phyloP scores from a whole-genome alignment of 768 basidiomycete genomes.

The Russula lepida region DNA sequence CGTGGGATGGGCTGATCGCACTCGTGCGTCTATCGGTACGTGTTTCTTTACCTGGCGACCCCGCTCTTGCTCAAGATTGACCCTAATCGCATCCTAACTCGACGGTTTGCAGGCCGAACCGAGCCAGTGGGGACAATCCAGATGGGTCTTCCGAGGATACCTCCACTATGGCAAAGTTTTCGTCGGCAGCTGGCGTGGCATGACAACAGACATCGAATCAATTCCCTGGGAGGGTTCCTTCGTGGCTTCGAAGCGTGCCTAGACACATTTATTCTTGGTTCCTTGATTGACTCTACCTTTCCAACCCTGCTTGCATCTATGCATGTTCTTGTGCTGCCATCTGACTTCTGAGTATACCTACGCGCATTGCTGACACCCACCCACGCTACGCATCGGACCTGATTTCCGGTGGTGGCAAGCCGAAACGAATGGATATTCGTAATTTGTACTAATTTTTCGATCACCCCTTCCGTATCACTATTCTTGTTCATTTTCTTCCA shows the following conservation, averaged over 20 bases:
- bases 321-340: background rate
- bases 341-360: constrained; percentile 12
- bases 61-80: background rate
- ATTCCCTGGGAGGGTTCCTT: constrained; percentile 59
- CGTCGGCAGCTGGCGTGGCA: constrained; percentile 63
- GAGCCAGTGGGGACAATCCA: constrained; percentile 13
- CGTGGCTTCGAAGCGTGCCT: constrained; percentile 41
- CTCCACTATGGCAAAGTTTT: constrained; percentile 55
- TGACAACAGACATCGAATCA: constrained; percentile 36
- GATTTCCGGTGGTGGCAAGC: background rate
- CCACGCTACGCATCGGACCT: background rate
- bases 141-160: constrained; percentile 60
- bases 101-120: constrained; percentile 12
- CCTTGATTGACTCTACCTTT: background rate
- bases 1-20: constrained; percentile 33
- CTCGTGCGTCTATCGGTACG: constrained; percentile 28
- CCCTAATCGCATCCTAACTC: background rate
- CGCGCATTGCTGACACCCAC: background rate
- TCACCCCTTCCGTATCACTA: constrained; percentile 3
- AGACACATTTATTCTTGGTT: constrained; percentile 7
- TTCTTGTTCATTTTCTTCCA: constrained; percentile 6
- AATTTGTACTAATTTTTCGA: background rate
- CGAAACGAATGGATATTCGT: constrained; percentile 9
- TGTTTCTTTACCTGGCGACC: background rate
- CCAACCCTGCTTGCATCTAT: background rate